Evolutionary conservation across 2,329 filamentous ascomycete genomes (phyloP), one percentile per base, ranked within the genome.

Genomic region (Monosporascus sp.): DNA sequence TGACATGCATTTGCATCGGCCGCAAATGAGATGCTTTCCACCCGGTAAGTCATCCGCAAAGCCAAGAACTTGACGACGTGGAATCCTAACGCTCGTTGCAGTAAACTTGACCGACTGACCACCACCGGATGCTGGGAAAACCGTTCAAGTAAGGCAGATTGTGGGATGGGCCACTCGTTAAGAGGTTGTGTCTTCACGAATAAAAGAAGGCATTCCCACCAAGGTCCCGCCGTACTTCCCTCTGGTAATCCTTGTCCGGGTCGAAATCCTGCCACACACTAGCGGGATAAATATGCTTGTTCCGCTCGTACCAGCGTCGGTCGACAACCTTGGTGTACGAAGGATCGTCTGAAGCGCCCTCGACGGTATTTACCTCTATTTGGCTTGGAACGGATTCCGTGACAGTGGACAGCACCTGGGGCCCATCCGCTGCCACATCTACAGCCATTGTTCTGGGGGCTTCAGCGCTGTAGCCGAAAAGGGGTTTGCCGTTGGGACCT

Each of bases 201-300:
- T 91, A 93, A 77, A 99, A 99, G 70, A 97, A 97, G 0, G 89
- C 85, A 71, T 99, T 99, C 14, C 94, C 94, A 52, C 90, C 86
- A 14, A 82, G 81, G 72, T 99, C 94, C 65, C 90, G 88, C 62
- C 89, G 82, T 39, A 92, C 82, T 61, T 89, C 84, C 59, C 77
- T 80, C 65, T 83, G 81, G 73, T 96, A 96, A 64, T 97, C 89
- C 70, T 88, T 89, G 56, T 90, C 89, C 0, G 91, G 88, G 60
- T 96, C 92, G 69, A 96, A 99, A 58, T 96, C 89, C 63, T 92
- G 90, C 94, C 94, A 99, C 47, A 93, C 82, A 67, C 90, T 97
- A 20, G 93, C 93, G 0, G 94, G 94, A 69, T 93, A 99, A 54
- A 99, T 97, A 71, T 99, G 94, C 73, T 97, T 99, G 70, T 97